Percentiles rank a stretch among this genome's conserved stretches.
These are phyloP conservation scores for Lecanicillium sp. DNA, from an alignment of 2,329 filamentous ascomycete genomes.

Conservation along the genomic window DNA sequence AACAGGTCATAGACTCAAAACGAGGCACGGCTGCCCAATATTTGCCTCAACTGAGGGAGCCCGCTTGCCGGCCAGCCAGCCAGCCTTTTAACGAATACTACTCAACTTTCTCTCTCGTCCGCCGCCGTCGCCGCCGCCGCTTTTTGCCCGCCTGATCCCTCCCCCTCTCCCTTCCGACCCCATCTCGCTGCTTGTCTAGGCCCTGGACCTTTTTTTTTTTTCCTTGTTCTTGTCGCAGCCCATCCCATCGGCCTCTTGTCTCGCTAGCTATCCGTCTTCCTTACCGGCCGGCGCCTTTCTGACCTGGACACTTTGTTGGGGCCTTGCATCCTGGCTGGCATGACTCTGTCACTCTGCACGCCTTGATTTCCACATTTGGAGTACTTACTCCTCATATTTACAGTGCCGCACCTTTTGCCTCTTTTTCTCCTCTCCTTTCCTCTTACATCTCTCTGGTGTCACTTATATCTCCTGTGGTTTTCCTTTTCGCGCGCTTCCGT, in stretches of 20 bases:
- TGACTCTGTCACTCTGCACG: constrained; percentile 11
- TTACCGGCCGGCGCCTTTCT: background rate
- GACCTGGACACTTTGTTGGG: constrained; percentile 5
- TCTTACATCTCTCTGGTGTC: background rate
- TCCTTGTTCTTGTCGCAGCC: constrained; percentile 5
- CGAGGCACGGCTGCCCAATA: too few relatives aligned
- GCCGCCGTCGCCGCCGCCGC: background rate
- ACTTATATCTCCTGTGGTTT: background rate
- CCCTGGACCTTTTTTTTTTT: background rate
- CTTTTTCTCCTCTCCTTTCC: background rate
- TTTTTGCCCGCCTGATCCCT: constrained; percentile 5
- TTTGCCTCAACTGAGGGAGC: too few relatives aligned
- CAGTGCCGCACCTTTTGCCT: background rate
- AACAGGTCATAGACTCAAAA: too few relatives aligned
- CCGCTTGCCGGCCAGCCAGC: too few relatives aligned
- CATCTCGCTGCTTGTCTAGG: background rate
- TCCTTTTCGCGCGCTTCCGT: background rate
- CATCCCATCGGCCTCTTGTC: background rate
- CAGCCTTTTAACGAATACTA: too few relatives aligned
- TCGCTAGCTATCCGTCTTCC: background rate
- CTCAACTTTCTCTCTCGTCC: background rate
- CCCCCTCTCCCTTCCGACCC: background rate
- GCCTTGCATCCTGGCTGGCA: constrained; percentile 10
- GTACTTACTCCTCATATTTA: background rate
- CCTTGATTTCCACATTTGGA: constrained; percentile 7